A percentile compares a stretch with the other conserved stretches of the same genome.
Evolutionary conservation across 73 alveolate genomes (phyloP).

Genomic region (Uronychia setigera): DNA sequence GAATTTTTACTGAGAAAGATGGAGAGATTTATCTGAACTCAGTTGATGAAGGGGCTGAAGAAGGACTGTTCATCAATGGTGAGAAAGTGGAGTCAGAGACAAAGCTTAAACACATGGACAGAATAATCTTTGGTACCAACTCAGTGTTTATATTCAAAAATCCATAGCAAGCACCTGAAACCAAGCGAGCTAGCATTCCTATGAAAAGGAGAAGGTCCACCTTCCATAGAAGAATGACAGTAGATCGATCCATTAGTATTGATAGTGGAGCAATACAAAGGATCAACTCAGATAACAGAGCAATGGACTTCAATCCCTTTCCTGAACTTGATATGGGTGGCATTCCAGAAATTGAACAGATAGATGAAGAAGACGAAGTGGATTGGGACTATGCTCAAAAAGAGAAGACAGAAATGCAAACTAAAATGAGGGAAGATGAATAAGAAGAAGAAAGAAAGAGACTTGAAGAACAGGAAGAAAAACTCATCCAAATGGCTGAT

Average conservation of each 20-base stretch:
- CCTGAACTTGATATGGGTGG: constrained; percentile 17
- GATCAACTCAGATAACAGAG: too few species aligned
- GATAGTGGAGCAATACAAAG: too few species aligned
- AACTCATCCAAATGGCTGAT: constrained; percentile 18
- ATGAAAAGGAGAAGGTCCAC: too few species aligned
- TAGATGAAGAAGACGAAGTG: constrained; percentile 24
- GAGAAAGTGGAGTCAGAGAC: not conserved
- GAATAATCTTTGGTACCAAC: constrained; percentile 68
- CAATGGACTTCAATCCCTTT: too few species aligned
- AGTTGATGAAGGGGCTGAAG: constrained; percentile 41
- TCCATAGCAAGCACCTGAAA: constrained; percentile 12
- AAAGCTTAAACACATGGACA: constrained; percentile 18
- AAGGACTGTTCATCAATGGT: constrained; percentile 56
- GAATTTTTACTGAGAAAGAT: constrained; percentile 39
- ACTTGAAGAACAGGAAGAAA: constrained; percentile 23
- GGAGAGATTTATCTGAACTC: not conserved
- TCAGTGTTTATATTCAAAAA: constrained; percentile 51
- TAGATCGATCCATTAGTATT: too few species aligned
- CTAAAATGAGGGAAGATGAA: constrained; percentile 39
- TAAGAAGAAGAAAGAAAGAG: constrained; percentile 39
- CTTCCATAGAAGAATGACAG: not conserved
- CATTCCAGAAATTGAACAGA: constrained; percentile 24
- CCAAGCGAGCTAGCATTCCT: too few species aligned
- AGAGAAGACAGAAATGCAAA: constrained; percentile 29
- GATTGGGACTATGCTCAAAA: constrained; percentile 59